Evolutionary conservation across 257 asterid genomes (phyloP), one percentile per base, ranked within the genome.

Genomic region (Petrea volubilis): DNA sequence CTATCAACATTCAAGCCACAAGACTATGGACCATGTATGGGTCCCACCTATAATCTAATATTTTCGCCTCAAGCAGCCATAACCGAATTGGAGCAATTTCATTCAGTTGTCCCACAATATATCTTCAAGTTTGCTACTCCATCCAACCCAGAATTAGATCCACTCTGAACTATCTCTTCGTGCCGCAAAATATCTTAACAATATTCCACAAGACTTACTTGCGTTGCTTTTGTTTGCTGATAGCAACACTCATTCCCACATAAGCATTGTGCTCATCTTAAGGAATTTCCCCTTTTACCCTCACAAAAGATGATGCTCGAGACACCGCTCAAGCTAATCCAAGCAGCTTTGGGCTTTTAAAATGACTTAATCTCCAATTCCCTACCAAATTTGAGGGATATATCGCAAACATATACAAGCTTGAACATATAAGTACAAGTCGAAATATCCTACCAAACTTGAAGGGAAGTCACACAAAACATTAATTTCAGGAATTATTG

Each of bases 41-140:
- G 56, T 49, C 8, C 27, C 27, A 18, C 27, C 7, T 17, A 49
- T 49, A 49, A 49, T 20, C 51, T 23, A 63, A 63, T 33, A 63
- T 41, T 24, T n/a, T n/a, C n/a, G 50, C 15, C 13, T 50, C 27
- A 25, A 65, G 60, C 68, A 63, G 56, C 68, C 55, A n/a, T n/a
- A n/a, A n/a, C 21, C 38, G n/a, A 44, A 28, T 36, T 64, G 58
- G 28, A 31, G 3, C 5, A 17, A 47, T 47, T 44, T 29, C 24
- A 29, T n/a, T 27, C 40, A 11, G 3, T 10, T 11, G 17, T 18
- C 21, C 21, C 25, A 6, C 56, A 49, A 49, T 18, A 49, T 49
- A 17, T 49, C 56, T 49, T 17, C 56, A 49, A 5, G 27, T 27
- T 12, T 33, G 24, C n/a, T 14, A 38, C 3, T 31, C 40, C 51